Base-by-base conservation (phyloP, 495 filamentous ascomycete species). In the Sordaria brevicollis region DNA sequence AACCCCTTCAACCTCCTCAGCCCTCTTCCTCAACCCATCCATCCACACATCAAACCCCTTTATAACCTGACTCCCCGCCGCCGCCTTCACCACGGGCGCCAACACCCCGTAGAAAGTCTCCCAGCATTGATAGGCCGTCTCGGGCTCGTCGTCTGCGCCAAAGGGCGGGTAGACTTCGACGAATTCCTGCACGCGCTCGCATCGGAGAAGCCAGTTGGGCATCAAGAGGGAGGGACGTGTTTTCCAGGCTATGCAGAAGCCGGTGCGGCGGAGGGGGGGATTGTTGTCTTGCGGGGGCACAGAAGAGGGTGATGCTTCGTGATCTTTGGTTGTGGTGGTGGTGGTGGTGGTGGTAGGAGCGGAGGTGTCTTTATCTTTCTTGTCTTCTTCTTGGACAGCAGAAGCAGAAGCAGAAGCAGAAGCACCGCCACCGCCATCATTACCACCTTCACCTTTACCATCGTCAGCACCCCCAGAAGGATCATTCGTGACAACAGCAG, bases 181-280 rank as follows among this genome's bases (percentile, higher is more conserved):
- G 66, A 80, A 79, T 71, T 82, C 79, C 71, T 81, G 79, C 65
- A 81, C 74, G 29, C 80, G 72, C 75, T 82, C 80, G n/a, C 72
- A 73, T 5, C 70, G 71, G 34, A 80, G 73, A 75, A 80, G 29
- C 57, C 73, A 76, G 17, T 4, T 35, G 0, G 80, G 76, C 62
- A 73, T 39, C 10, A 68, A 33, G 66, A 67, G n/a, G 19, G 13
- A 69, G 35, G 66, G 38, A 21, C 71, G 43, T 19, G 66, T 57
- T 67, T 70, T 71, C 80, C 80, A 82, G 2, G 74, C 76, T 4
- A 82, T 74, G 33, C 80, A 73, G 68, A 74, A 79, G 1, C 79
- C 79, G 49, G 25, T 71, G 6, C 69, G 43, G 13, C 67, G 65
- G 49, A 31, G 49, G 2, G 15, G 49, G 49, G 31, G 25, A 3